Evolutionary conservation across 2,329 filamentous ascomycete species (phyloP), one percentile per base, ranked within the genome.

Genomic region (Trichoderma asperellum): DNA sequence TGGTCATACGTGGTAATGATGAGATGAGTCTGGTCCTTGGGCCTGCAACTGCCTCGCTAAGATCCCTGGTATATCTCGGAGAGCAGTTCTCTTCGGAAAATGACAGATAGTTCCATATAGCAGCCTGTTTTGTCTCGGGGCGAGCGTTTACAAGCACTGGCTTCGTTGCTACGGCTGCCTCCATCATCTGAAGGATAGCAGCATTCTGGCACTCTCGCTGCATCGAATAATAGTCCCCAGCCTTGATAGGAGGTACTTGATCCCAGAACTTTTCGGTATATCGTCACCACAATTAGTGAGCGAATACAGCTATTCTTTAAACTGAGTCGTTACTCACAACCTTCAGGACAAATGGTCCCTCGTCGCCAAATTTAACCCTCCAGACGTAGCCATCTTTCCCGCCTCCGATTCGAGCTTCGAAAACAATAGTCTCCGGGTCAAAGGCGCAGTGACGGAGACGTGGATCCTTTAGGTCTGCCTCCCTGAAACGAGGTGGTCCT

Each of bases 131-230:
- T 27, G 43, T 47, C 24, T 21, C 5, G 8, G 69, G 69, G 7
- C 32, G 62, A 11, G 24, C 34, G 40, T 60, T 58, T 11, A 70
- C 53, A 8, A 70, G 12, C 14, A 70, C 57, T n/a, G 65, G 53
- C 4, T 49, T 32, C 4, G 16, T 57, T 27, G 40, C 40, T 6
- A 56, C n/a, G 21, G 69, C 27, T 7, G 69, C 59, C 53, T 60
- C 52, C 52, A 70, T 64, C 69, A 70, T 62, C 35, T 70, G 69
- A 37, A 70, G 43, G 12, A 70, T 43, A 10, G 65, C 69, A 14
- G 59, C 66, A n/a, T 70, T 70, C 12, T 68, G 59, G 53, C 69
- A 64, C 52, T 70, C 69, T 21, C 69, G 53, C 55, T 70, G 65
- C 57, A 69, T 52, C n/a, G 69, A 43, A 59, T 68, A 70, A 34